A percentile compares a stretch with the other conserved stretches of the same genome.
phyloP scores from a whole-genome alignment of 768 basidiomycete genomes.

The Amanita pallidorosea region DNA sequence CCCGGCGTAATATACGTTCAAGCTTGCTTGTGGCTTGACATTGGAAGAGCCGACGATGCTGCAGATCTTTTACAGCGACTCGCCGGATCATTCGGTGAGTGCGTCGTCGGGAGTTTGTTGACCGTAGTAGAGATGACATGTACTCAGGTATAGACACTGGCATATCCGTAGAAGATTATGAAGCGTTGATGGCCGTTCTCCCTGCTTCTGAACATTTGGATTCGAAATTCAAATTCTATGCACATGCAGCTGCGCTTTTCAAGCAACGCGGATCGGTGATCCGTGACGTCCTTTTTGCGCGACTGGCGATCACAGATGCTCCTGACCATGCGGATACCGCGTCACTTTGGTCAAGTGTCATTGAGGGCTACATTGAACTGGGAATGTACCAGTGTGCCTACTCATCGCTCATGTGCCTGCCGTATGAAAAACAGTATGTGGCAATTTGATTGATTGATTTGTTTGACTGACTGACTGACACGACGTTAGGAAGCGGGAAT shows the following conservation, averaged over 20 bases:
- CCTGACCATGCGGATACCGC: constrained; percentile 41
- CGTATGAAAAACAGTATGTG: constrained; percentile 72
- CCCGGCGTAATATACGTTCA: constrained; percentile 68
- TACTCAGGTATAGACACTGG: constrained; percentile 36
- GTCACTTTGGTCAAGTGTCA: constrained; percentile 72
- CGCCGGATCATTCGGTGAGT: constrained; percentile 65
- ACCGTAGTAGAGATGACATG: neutral
- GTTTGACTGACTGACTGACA: constrained; percentile 5
- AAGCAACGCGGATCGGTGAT: constrained; percentile 41
- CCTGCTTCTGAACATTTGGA: constrained; percentile 45
- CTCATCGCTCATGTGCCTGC: constrained; percentile 58
- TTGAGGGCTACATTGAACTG: constrained; percentile 64
- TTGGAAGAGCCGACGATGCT: constrained; percentile 66
- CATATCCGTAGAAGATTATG: constrained; percentile 48
- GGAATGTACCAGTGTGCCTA: constrained; percentile 85
- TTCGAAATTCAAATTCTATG: constrained; percentile 65
- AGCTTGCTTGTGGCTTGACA: constrained; percentile 53
- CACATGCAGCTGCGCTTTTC: constrained; percentile 70
- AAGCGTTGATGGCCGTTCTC: constrained; percentile 51
- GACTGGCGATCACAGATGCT: constrained; percentile 69
- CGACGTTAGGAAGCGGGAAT: constrained; percentile 62
- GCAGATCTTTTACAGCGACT: constrained; percentile 62
- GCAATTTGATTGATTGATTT: constrained; percentile 1
- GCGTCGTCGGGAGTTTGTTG: neutral
- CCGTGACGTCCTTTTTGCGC: constrained; percentile 65